Percentiles rank a stretch among this genome's conserved stretches.
Evolutionary conservation across 2,329 filamentous ascomycete species (phyloP).

Genomic region (Sporothrix mexicana): DNA sequence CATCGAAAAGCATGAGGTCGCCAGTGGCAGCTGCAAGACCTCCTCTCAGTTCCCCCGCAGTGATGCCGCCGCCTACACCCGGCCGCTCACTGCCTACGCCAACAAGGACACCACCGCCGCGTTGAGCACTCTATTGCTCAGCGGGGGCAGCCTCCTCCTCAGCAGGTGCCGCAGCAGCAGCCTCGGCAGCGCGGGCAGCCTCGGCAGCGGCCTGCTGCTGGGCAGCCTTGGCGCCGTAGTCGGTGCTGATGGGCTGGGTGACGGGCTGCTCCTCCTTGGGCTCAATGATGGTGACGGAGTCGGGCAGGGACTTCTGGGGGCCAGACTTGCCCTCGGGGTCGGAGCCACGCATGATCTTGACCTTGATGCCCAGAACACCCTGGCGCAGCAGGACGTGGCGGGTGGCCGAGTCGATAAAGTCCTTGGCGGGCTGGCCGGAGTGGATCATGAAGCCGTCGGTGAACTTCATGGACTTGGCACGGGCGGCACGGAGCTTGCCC

Average conservation of each 20-base stretch:
- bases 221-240: slow-evolving; percentile 93
- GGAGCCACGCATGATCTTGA: slow-evolving; percentile 99
- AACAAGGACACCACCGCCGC: neutral
- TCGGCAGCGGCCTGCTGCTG: slow-evolving; percentile 69
- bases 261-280: slow-evolving; percentile 99
- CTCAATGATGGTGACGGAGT: slow-evolving; percentile 99
- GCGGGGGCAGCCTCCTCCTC: slow-evolving; percentile 62
- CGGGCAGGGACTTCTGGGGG: slow-evolving; percentile 94
- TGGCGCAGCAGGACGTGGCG: slow-evolving; percentile 99
- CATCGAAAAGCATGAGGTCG: neutral
- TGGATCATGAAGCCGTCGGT: slow-evolving; percentile 99
- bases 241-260: slow-evolving; percentile 93
- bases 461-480: slow-evolving; percentile 99
- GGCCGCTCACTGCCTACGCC: neutral
- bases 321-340: slow-evolving; percentile 99
- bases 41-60: neutral
- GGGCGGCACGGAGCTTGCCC: slow-evolving; percentile 97
- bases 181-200: slow-evolving; percentile 61
- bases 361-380: slow-evolving; percentile 99
- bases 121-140: slow-evolving; percentile 51
- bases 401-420: slow-evolving; percentile 98
- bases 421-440: slow-evolving; percentile 98
- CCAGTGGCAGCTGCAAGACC: neutral
- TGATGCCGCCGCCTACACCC: neutral
- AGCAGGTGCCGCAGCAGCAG: slow-evolving; percentile 44